Evolutionary conservation across 108 stramenopile species (phyloP).

Genomic region (Aurantiochytrium sp.): DNA sequence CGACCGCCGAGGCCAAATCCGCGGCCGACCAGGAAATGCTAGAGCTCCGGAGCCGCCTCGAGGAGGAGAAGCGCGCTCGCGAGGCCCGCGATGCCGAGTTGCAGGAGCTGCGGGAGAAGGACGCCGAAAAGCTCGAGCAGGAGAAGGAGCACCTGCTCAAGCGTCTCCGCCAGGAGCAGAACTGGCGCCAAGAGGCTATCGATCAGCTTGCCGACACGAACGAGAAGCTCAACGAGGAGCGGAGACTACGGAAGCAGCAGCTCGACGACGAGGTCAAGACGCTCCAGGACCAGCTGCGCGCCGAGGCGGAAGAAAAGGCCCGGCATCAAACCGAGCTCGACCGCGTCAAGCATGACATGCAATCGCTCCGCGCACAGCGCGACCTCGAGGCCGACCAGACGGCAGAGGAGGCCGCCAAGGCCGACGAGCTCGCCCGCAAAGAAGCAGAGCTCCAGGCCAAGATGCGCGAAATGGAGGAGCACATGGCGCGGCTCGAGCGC

Average conservation of each 20-base stretch:
- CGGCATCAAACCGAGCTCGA: not conserved
- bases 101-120: not conserved
- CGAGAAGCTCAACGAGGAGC: conserved; percentile 17
- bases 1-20: not conserved
- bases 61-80: not conserved
- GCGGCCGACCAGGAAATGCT: not conserved
- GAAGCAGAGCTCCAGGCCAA: conserved; percentile 37
- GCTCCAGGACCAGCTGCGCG: not conserved
- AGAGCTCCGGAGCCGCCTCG: not conserved
- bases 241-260: not conserved
- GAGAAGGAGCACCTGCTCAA: not conserved
- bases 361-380: not conserved
- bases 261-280: not conserved
- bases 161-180: not conserved
- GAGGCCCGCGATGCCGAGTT: not conserved
- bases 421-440: not conserved
- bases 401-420: not conserved
- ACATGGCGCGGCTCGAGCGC: not conserved
- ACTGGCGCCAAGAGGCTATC: conserved; percentile 23
- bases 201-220: conserved; percentile 14
- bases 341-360: not conserved
- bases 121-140: not conserved
- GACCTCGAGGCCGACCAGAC: not conserved
- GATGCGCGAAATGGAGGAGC: conserved; percentile 35
- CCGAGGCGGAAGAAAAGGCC: not conserved